Evolutionary conservation across 345 rosid genomes (phyloP).

Genomic region (Leavenworthia alabamica): DNA sequence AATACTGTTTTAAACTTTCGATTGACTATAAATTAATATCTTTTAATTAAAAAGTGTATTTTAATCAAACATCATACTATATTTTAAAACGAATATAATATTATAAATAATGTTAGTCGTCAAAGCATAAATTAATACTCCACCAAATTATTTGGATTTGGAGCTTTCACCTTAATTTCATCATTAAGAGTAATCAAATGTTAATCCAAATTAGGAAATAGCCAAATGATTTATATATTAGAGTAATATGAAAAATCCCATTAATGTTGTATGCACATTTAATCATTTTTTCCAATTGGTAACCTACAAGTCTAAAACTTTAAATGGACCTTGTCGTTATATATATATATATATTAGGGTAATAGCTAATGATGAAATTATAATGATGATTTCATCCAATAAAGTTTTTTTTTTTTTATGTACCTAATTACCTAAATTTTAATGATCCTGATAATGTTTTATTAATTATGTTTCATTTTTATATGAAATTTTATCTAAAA

Average conservation of each 20-base stretch:
- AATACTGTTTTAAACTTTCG: too few species aligned
- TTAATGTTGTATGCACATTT: not conserved
- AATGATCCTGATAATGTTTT: too few species aligned
- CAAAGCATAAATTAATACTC: not conserved
- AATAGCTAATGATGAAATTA: not conserved
- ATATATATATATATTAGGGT: not conserved
- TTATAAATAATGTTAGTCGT: not conserved
- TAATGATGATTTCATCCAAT: slow-evolving; percentile 1
- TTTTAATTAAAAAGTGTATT: too few species aligned
- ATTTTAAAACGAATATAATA: too few species aligned
- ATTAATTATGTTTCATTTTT: too few species aligned
- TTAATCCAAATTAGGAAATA: slow-evolving; percentile 14
- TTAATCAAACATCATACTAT: too few species aligned
- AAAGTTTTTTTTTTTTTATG: not conserved
- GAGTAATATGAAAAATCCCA: not conserved
- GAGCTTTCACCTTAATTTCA: slow-evolving; percentile 6
- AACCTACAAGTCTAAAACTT: slow-evolving; percentile 3
- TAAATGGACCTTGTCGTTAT: slow-evolving; percentile 1
- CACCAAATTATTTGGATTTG: slow-evolving; percentile 1
- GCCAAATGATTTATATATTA: not conserved
- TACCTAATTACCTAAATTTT: too few species aligned
- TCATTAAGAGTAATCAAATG: not conserved
- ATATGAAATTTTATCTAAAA: too few species aligned
- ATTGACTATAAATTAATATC: too few species aligned
- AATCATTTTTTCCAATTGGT: not conserved